phyloP scores from a whole-genome alignment of 169 alveolate genomes.

The Eimeria acervulina region DNA sequence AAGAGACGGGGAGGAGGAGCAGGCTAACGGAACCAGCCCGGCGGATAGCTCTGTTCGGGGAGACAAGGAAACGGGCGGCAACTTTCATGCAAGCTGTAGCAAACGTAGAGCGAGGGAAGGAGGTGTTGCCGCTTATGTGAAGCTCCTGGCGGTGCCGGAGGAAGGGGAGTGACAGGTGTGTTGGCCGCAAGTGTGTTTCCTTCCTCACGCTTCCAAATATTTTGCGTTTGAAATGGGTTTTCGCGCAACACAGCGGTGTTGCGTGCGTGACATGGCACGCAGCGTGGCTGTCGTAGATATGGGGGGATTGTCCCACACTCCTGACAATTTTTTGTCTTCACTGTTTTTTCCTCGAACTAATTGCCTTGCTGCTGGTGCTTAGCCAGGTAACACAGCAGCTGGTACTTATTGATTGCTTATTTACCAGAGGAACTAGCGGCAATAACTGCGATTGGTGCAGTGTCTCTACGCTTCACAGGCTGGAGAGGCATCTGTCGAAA shows the following conservation, averaged over 20 bases:
- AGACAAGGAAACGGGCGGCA: neutral
- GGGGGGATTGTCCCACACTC: neutral
- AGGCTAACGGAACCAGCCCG: neutral
- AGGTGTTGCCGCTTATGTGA: slow-evolving; percentile 59
- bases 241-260: neutral
- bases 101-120: slow-evolving; percentile 60
- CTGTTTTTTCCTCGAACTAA: neutral
- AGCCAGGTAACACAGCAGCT: neutral
- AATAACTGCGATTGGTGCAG: neutral
- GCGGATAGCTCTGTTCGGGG: neutral
- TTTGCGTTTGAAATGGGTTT: neutral
- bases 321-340: neutral
- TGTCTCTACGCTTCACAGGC: neutral
- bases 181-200: neutral
- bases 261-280: neutral
- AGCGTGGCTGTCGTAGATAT: neutral
- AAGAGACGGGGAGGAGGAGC: neutral
- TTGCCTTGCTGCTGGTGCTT: neutral
- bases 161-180: slow-evolving; percentile 12
- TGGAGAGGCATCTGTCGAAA: neutral
- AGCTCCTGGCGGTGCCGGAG: slow-evolving; percentile 35
- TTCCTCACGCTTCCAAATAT: neutral
- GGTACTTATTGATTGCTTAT: neutral
- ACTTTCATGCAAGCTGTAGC: slow-evolving; percentile 7
- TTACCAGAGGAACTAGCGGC: neutral